These are phyloP conservation scores for Moricandia moricandioides DNA, from an alignment of 345 rosid genomes.

Conservation along the genomic window DNA sequence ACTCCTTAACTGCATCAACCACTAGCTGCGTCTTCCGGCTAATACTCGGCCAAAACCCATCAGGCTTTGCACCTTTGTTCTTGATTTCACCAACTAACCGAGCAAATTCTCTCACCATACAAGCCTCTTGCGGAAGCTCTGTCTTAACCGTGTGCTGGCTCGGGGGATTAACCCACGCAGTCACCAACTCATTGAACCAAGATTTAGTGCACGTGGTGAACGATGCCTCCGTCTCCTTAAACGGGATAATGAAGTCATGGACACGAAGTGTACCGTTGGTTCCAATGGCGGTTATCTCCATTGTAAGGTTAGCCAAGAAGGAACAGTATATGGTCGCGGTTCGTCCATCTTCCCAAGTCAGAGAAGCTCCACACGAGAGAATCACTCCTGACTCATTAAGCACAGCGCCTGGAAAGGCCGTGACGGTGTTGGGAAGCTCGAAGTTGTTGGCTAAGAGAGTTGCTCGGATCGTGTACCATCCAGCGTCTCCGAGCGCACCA, in stretches of 20 bases:
- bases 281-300: conserved; percentile 72
- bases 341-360: conserved; percentile 74
- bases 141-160: conserved; percentile 52
- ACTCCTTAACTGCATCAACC: conserved; percentile 35
- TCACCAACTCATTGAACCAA: conserved; percentile 46
- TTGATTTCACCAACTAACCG: conserved; percentile 58
- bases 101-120: conserved; percentile 78
- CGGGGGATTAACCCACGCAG: conserved; percentile 40
- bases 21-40: conserved; percentile 37
- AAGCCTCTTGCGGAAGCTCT: conserved; percentile 77
- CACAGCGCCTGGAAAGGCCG: conserved; percentile 54
- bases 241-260: conserved; percentile 69
- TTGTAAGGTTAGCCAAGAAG: conserved; percentile 68
- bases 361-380: conserved; percentile 71
- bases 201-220: conserved; percentile 46
- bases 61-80: conserved; percentile 58
- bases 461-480: conserved; percentile 78
- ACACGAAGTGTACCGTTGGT: conserved; percentile 66
- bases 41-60: conserved; percentile 62
- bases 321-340: conserved; percentile 74
- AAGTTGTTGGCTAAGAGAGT: conserved; percentile 61
- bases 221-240: conserved; percentile 56
- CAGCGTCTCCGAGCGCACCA: conserved; percentile 88
- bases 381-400: conserved; percentile 68
- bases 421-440: conserved; percentile 59